Base-by-base conservation (phyloP, 352 stramenopile genomes). In the Pilasporangium apinafurcum region DNA sequence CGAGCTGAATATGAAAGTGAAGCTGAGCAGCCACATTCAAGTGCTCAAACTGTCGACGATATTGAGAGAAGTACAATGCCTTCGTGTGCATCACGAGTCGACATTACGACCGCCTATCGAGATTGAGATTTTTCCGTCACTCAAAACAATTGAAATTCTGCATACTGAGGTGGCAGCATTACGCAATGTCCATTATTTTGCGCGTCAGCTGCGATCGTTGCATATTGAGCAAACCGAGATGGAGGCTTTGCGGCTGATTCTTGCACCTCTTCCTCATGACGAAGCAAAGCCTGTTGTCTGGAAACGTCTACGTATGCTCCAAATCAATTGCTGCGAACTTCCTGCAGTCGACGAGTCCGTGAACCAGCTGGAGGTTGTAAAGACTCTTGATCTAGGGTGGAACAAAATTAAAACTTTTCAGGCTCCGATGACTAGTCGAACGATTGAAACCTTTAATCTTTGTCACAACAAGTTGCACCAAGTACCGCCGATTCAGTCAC, bases 21-120 rank as follows among this genome's bases (percentile, higher is more conserved):
- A 90, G 53, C 64, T 82, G 46, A 81, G 65, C 48, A 76, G 70
- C 29, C 80, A 94, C 49, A 67, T 94, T 29, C 75, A 86, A 48
- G 77, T 94, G 50, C 76, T 94, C 50, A 94, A 94, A 41, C 66
- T 94, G 34, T 92, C 79, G 12, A 94, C 83, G 12, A 86, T 90
- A 7, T 56, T 94, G 27, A 65, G 75, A 5, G 77, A 94, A 48
- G 78, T 89, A 24, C 62, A 63, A 22, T 50, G 65, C 7, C 59
- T 94, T 28, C 70, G 79, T 13, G 53, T 94, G 42, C 57, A 89
- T 36, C 64, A 88, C 48, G 58, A 62, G 12, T 64, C 65, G 12
- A 44, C 43, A 8, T 22, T 66, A 24, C 52, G 59, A 4, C 53
- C 55, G 1, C 45, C 69, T 2, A 68, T 92, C 30, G 68, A 91